Percentiles rank a stretch among this genome's conserved stretches.
Evolutionary conservation across 208 protist genomes (phyloP).

Genomic region (Acanthamoeba royreba): DNA sequence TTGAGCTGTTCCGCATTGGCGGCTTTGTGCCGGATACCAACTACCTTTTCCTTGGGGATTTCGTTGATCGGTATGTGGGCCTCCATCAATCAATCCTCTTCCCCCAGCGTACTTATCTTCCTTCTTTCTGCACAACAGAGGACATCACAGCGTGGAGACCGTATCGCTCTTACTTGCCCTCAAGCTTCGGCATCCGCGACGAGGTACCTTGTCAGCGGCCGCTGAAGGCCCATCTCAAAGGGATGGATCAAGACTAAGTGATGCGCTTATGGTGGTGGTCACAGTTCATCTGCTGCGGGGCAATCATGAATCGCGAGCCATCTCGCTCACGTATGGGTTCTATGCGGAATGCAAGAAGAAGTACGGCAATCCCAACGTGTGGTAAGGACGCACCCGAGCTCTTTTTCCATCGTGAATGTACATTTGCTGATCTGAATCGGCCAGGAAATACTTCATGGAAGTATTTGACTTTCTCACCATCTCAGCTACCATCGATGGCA

Average conservation of each 20-base stretch:
- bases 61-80: neutral
- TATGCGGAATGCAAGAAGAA: slow-evolving; percentile 98
- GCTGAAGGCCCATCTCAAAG: neutral
- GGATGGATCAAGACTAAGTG: no score
- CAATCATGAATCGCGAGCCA: slow-evolving; percentile 97
- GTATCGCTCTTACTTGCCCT: slow-evolving; percentile 52
- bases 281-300: slow-evolving; percentile 95
- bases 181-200: neutral
- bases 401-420: no score
- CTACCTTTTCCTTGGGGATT: slow-evolving; percentile 96
- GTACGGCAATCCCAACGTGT: slow-evolving; percentile 94
- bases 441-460: slow-evolving; percentile 93
- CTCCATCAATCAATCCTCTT: neutral
- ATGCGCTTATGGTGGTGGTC: no score
- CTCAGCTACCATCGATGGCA: slow-evolving; percentile 92
- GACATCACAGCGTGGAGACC: slow-evolving; percentile 67
- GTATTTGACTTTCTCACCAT: slow-evolving; percentile 97
- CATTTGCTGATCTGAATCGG: no score
- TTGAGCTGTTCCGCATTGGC: slow-evolving; percentile 96
- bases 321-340: slow-evolving; percentile 98
- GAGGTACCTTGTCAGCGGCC: neutral
- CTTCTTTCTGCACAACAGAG: slow-evolving; percentile 64
- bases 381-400: no score
- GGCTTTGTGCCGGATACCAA: slow-evolving; percentile 94
- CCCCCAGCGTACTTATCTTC: neutral